phyloP scores from a whole-genome alignment of 176 grass and related monocot species.

The Musa acuminata region DNA sequence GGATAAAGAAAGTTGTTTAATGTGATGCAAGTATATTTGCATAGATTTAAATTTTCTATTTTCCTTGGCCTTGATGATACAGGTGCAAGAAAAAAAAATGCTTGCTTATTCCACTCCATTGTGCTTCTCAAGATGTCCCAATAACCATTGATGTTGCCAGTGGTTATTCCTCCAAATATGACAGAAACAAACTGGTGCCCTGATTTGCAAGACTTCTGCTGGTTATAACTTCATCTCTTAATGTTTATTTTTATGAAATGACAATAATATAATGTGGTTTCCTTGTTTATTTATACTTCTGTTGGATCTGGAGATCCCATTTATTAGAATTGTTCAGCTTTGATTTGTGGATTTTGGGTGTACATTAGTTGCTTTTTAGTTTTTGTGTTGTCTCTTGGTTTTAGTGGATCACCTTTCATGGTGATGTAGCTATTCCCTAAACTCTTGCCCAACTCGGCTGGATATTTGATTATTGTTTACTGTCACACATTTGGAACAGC shows the following conservation, averaged over 20 bases:
- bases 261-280: background rate
- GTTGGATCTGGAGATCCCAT: background rate
- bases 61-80: background rate
- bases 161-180: background rate
- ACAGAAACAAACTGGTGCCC: background rate
- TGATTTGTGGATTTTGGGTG: background rate
- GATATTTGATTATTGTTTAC: background rate
- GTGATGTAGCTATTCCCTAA: background rate
- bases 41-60: background rate
- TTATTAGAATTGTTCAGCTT: background rate
- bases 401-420: background rate
- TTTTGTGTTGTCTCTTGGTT: background rate
- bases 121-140: background rate
- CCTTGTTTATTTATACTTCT: background rate
- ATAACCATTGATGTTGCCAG: background rate
- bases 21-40: too few relatives aligned
- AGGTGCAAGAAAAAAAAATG: background rate
- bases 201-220: background rate
- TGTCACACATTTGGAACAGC: background rate
- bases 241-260: background rate
- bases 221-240: background rate
- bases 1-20: too few relatives aligned
- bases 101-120: background rate
- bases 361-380: background rate
- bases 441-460: background rate